Base-by-base conservation (phyloP, 306 rosid species). In the Cicer judaicum region DNA sequence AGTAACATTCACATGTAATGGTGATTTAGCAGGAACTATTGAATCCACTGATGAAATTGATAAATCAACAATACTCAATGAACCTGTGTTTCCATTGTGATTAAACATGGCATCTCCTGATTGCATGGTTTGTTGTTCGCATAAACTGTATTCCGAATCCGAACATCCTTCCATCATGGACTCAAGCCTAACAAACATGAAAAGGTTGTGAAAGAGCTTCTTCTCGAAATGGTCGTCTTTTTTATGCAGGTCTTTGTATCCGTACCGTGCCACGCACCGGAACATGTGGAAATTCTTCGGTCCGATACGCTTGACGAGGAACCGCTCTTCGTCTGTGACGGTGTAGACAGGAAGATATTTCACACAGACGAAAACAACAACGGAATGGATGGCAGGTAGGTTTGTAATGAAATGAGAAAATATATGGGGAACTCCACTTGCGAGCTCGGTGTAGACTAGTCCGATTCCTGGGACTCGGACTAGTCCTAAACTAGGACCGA, bases 391-490 rank as follows among this genome's bases (percentile, higher is more conserved):
- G 52, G 99, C 99, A 1, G 99, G 99, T 10, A 94, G 85, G 77
- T 94, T 94, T 70, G 99, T 94, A 81, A 94, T 85, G 89, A 94
- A 94, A 80, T 94, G 99, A 78, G 99, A 94, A 80, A 94, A 94
- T 63, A 94, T 92, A 83, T 83, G 94, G 15, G 99, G 99, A 7
- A 94, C 97, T 21, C 99, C 99, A 36, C 91, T 92, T 55, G 99
- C 91, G 8, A 94, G 93, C 80, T 94, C 98, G 0, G 97, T 92
- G 83, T 94, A 94, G 64, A 94, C 99, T 43, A 94, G 85, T 5
- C 99, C 97, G 8, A 94, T 84, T 34, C 99, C 99, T 0, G 99
- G 99, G 70, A 94, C 99, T 10, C 99, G 99, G 19, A 94, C 97
- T 5, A 94, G 90, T 79, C 96, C 98, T 70, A 94, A 73, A 84